Percentiles rank a stretch among this genome's conserved stretches.
Conservation (phyloP, 176 grass and related monocot species). For the Saccharum officinarum region DNA sequence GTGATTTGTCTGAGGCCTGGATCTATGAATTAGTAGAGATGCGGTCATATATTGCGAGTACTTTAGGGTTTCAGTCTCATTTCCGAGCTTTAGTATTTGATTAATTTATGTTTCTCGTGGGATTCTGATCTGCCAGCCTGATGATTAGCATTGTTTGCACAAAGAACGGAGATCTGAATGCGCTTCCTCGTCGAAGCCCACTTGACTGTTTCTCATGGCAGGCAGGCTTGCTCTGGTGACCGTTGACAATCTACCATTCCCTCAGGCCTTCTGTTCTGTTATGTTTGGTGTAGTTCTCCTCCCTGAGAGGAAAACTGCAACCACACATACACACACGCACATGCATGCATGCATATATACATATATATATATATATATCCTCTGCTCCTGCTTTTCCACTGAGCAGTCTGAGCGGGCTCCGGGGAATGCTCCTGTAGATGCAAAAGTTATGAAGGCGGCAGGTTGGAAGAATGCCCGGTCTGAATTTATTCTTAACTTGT, state of each 20-base stretch:
- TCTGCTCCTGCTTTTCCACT: neutral
- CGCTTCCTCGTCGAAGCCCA: conserved; percentile 21
- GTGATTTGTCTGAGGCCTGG: neutral
- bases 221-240: neutral
- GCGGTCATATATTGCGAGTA: neutral
- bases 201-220: neutral
- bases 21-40: conserved; percentile 4
- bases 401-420: conserved; percentile 3
- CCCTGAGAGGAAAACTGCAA: neutral
- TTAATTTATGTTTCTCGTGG: neutral
- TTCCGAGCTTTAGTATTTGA: neutral
- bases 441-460: conserved; percentile 42
- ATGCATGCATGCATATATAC: neutral
- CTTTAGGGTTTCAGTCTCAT: neutral
- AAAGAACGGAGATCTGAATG: conserved; percentile 39
- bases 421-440: conserved; percentile 20
- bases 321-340: neutral
- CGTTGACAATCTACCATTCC: neutral
- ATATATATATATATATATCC: neutral
- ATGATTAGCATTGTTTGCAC: conserved; percentile 43
- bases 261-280: neutral
- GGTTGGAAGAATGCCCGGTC: neutral
- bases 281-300: neutral
- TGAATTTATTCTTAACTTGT: neutral
- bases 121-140: conserved; percentile 19